Conservation (phyloP, 2,329 filamentous ascomycete species). For the Fusarium mundagurra region DNA sequence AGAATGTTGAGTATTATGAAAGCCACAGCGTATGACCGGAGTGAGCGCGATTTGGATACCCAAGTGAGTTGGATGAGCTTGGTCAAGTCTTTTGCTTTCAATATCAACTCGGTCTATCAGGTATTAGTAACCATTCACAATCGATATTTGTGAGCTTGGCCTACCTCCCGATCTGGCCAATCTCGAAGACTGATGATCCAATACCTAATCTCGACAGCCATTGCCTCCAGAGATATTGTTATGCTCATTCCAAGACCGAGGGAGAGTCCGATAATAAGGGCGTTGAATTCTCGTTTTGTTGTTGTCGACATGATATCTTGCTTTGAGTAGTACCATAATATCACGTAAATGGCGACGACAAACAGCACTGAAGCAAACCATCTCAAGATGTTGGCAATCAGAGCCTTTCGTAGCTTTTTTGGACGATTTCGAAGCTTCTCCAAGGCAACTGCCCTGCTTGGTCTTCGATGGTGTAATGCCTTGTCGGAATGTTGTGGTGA, state of each 20-base stretch:
- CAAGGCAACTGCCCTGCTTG: background rate
- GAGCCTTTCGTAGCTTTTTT: constrained; percentile 14
- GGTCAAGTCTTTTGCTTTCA: constrained; percentile 34
- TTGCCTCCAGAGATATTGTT: constrained; percentile 54
- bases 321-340: constrained; percentile 28
- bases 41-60: constrained; percentile 20
- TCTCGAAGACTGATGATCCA: constrained; percentile 53
- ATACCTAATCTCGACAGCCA: constrained; percentile 58
- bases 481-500: background rate
- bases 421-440: constrained; percentile 16
- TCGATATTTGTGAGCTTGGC: background rate
- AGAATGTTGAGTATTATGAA: constrained; percentile 33
- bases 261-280: constrained; percentile 55
- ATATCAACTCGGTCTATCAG: constrained; percentile 29
- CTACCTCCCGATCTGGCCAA: constrained; percentile 53
- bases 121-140: background rate
- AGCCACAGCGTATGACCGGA: constrained; percentile 27
- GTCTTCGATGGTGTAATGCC: background rate
- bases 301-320: constrained; percentile 26
- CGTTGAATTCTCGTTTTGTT: constrained; percentile 55
- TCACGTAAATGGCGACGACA: constrained; percentile 27
- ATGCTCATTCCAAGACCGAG: constrained; percentile 50
- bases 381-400: constrained; percentile 20
- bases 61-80: constrained; percentile 31
- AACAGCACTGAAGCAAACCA: constrained; percentile 32